These are phyloP conservation scores for Cryptococcus jaspeensis DNA, from an alignment of 1,284 basidiomycete genomes.

Conservation along the genomic window DNA sequence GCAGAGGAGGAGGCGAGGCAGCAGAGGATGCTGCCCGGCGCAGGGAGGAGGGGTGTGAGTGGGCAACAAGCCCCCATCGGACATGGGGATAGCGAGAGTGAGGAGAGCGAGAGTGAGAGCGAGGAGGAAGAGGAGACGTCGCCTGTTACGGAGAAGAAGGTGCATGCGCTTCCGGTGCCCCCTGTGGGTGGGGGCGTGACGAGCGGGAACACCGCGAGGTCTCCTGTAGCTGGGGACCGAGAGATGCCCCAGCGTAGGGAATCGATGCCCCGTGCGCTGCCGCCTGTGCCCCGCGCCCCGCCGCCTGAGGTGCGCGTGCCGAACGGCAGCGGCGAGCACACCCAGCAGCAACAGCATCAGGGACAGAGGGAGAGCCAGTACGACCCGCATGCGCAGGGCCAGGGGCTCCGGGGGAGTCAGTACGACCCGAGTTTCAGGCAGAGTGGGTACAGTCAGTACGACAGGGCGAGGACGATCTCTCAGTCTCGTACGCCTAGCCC, in stretches of 20 bases:
- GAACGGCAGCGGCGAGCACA: slow-evolving; percentile 1
- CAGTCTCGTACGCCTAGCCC: slow-evolving; percentile 7
- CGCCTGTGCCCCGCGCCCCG: slow-evolving; percentile 19
- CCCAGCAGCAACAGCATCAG: not conserved
- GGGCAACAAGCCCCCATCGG: not conserved
- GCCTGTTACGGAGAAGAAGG: slow-evolving; percentile 10
- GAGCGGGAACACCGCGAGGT: not conserved
- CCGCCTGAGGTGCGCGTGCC: slow-evolving; percentile 9
- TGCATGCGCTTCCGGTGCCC: slow-evolving; percentile 26
- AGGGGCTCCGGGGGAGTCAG: not conserved
- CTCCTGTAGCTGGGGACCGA: not conserved
- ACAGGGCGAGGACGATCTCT: slow-evolving; percentile 4
- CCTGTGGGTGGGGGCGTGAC: slow-evolving; percentile 11
- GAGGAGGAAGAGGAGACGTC: slow-evolving; percentile 68
- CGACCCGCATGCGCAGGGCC: not conserved
- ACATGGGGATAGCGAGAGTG: not conserved
- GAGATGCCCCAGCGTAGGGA: not conserved
- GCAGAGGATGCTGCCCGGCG: slow-evolving; percentile 60
- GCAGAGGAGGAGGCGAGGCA: slow-evolving; percentile 62
- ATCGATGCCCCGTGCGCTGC: slow-evolving; percentile 16
- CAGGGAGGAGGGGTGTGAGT: slow-evolving; percentile 23
- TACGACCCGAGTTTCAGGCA: not conserved
- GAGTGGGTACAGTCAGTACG: too few species aligned
- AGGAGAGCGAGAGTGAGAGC: slow-evolving; percentile 57
- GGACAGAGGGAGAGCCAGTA: not conserved